Evolutionary conservation across 164 flowering plant species (phyloP).

Genomic region (Magnolia kwangsiensis): DNA sequence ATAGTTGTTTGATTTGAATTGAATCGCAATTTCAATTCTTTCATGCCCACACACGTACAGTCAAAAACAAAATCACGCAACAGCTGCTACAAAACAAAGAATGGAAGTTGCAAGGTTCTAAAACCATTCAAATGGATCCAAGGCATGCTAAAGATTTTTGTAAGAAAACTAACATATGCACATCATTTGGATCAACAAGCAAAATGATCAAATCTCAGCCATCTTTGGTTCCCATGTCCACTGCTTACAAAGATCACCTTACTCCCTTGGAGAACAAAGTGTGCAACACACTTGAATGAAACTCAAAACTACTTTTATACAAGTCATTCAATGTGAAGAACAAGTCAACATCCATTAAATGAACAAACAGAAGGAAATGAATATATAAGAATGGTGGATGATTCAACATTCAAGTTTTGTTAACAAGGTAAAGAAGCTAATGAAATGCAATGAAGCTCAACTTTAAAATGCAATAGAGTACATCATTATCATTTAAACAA

Average conservation of each 20-base stretch:
- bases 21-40: no score
- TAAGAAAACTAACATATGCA: constrained; percentile 22
- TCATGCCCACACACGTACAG: no score
- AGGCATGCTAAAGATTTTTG: background rate
- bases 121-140: background rate
- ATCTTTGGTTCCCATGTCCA: constrained; percentile 94
- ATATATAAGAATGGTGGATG: background rate
- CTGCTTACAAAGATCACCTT: constrained; percentile 61
- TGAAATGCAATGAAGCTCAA: no score
- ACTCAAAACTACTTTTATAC: background rate
- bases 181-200: constrained; percentile 89
- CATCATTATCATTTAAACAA: no score
- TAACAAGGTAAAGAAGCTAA: no score
- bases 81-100: no score
- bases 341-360: background rate
- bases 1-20: no score
- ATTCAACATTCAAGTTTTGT: background rate
- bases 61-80: no score
- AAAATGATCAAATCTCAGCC: constrained; percentile 77
- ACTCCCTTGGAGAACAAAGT: constrained; percentile 54
- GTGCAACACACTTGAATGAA: constrained; percentile 61
- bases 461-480: no score
- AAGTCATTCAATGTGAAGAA: background rate
- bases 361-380: background rate
- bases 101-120: no score